These are phyloP conservation scores for Ilyonectria destructans DNA, from an alignment of 2,329 filamentous ascomycete species.

Conservation along the genomic window DNA sequence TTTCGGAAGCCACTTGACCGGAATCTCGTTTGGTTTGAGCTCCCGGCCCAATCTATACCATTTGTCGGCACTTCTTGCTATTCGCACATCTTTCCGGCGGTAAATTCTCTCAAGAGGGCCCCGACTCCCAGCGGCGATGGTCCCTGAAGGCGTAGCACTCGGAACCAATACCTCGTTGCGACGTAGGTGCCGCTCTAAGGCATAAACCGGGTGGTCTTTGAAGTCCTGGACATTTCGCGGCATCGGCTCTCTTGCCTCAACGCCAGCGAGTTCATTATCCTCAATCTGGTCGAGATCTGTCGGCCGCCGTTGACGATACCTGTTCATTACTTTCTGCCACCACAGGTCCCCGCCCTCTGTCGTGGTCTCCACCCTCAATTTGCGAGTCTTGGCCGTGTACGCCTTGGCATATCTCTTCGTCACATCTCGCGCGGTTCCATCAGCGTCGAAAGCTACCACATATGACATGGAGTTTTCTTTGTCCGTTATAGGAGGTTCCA, in stretches of 20 bases:
- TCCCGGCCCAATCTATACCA: conserved; percentile 93
- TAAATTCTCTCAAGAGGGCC: conserved; percentile 83
- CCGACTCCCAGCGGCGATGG: conserved; percentile 79
- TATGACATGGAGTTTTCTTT: conserved; percentile 85
- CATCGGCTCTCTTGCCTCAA: conserved; percentile 85
- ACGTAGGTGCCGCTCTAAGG: conserved; percentile 87
- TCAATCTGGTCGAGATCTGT: conserved; percentile 88
- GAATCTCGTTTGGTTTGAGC: conserved; percentile 84
- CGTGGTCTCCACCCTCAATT: conserved; percentile 80
- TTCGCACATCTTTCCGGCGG: conserved; percentile 84
- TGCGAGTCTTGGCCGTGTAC: conserved; percentile 92
- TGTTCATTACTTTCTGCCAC: conserved; percentile 69
- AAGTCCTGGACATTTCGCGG: conserved; percentile 90
- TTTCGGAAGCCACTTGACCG: conserved; percentile 81
- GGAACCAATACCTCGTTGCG: conserved; percentile 88
- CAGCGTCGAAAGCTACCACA: conserved; percentile 87
- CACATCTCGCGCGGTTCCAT: conserved; percentile 86
- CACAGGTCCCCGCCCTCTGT: conserved; percentile 65
- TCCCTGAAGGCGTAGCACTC: conserved; percentile 80
- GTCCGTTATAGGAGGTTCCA: conserved; percentile 90
- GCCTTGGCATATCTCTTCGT: conserved; percentile 90
- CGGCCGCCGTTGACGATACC: conserved; percentile 60
- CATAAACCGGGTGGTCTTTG: conserved; percentile 87
- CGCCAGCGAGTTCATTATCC: conserved; percentile 80
- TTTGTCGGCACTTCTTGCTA: conserved; percentile 84